Conservation (phyloP, 2,329 filamentous ascomycete species). For the Neopestalotiopsis clavispora region DNA sequence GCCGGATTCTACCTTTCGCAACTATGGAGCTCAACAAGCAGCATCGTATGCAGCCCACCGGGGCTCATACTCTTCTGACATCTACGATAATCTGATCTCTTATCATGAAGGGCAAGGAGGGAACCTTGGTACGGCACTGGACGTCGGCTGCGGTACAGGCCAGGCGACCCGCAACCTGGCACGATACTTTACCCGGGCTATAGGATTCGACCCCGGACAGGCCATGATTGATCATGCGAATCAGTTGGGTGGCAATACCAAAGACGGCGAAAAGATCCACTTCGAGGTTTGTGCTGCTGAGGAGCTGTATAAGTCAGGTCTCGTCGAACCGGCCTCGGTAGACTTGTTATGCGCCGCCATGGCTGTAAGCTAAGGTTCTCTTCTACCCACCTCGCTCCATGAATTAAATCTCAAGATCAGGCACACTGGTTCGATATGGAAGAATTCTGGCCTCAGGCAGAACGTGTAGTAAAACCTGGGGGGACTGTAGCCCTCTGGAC, state of each 20-base stretch:
- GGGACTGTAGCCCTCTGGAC: constrained; percentile 53
- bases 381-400: neutral
- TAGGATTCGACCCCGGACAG: constrained; percentile 32
- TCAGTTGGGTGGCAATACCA: constrained; percentile 26
- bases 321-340: constrained; percentile 25
- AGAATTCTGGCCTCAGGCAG: constrained; percentile 49
- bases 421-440: constrained; percentile 58
- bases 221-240: constrained; percentile 33
- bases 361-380: constrained; percentile 25
- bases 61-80: constrained; percentile 21
- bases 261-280: constrained; percentile 22
- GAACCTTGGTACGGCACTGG: constrained; percentile 23
- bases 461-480: constrained; percentile 49
- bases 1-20: constrained; percentile 32
- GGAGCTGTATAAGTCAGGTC: constrained; percentile 25
- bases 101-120: constrained; percentile 27
- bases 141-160: constrained; percentile 37
- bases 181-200: constrained; percentile 26
- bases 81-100: constrained; percentile 27
- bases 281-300: constrained; percentile 30
- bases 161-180: constrained; percentile 33
- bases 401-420: constrained; percentile 19
- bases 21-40: constrained; percentile 30
- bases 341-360: constrained; percentile 32
- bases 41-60: constrained; percentile 30